These are phyloP conservation scores for Gleditsia sinensis DNA, from an alignment of 306 rosid species.

Conservation along the genomic window DNA sequence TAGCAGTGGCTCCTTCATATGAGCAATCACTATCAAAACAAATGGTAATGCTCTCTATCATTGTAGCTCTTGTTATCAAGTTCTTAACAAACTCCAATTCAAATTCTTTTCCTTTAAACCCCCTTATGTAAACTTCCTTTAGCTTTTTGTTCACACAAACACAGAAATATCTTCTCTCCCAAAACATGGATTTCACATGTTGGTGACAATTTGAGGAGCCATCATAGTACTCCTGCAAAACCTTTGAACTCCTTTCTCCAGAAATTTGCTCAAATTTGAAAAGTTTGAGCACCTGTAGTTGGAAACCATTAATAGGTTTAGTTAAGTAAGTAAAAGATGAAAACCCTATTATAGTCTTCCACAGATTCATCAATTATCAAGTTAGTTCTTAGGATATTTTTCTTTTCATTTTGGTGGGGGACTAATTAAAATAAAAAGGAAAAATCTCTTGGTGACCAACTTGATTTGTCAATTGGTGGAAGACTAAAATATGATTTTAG, in stretches of 20 bases:
- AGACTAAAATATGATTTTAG: too few species aligned
- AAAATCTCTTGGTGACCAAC: too few species aligned
- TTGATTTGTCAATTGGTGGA: too few species aligned
- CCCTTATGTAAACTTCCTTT: neutral
- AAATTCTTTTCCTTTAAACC: neutral
- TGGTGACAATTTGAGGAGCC: neutral
- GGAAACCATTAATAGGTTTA: too few species aligned
- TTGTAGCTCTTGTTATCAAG: neutral
- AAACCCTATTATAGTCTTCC: too few species aligned
- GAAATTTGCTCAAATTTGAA: neutral
- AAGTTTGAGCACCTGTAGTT: neutral
- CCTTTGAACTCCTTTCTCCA: too few species aligned
- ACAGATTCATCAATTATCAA: too few species aligned
- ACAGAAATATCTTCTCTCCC: neutral
- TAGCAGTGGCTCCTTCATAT: neutral
- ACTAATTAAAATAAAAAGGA: too few species aligned
- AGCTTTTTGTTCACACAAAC: neutral
- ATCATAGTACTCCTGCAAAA: too few species aligned
- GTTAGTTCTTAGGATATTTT: too few species aligned
- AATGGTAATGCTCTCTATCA: neutral
- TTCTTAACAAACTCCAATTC: conserved; percentile 5
- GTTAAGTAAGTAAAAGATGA: too few species aligned
- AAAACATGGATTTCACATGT: neutral
- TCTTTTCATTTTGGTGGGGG: too few species aligned
- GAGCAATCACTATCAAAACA: neutral